Evolutionary conservation across 768 basidiomycete species (phyloP).

Genomic region (Rhizopogon roseolus): DNA sequence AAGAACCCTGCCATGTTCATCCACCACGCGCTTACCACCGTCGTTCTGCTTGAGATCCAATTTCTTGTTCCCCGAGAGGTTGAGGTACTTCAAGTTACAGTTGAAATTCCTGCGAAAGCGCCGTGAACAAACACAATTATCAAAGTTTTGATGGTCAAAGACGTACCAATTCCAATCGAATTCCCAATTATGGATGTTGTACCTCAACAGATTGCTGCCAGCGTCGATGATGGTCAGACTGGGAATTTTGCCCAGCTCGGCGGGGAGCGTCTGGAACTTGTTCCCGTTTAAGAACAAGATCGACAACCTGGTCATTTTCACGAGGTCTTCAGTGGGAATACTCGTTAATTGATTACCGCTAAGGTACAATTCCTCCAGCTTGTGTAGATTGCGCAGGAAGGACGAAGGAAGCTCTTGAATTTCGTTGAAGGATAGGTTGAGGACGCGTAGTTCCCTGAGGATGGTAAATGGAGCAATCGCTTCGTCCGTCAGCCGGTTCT

Average conservation of each 20-base stretch:
- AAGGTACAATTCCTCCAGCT: conserved; percentile 84
- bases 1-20: conserved; percentile 36
- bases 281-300: conserved; percentile 92
- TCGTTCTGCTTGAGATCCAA: conserved; percentile 87
- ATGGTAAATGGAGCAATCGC: conserved; percentile 69
- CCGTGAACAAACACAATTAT: conserved; percentile 1
- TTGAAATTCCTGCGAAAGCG: conserved; percentile 88
- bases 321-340: conserved; percentile 86
- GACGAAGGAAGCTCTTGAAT: conserved; percentile 80
- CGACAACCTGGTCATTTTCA: conserved; percentile 58
- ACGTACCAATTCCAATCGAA: conserved; percentile 98
- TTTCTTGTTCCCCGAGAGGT: conserved; percentile 94
- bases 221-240: conserved; percentile 82
- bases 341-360: conserved; percentile 93
- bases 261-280: conserved; percentile 85
- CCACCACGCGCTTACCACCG: conserved; percentile 22
- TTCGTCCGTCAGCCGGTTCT: conserved; percentile 84
- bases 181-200: conserved; percentile 97
- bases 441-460: conserved; percentile 69
- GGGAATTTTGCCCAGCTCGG: conserved; percentile 81
- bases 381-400: conserved; percentile 67
- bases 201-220: conserved; percentile 90
- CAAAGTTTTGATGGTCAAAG: neutral
- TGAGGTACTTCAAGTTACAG: conserved; percentile 87
- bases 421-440: conserved; percentile 94